Evolutionary conservation across 768 basidiomycete genomes (phyloP).

Genomic region (Naematelia encephala): DNA sequence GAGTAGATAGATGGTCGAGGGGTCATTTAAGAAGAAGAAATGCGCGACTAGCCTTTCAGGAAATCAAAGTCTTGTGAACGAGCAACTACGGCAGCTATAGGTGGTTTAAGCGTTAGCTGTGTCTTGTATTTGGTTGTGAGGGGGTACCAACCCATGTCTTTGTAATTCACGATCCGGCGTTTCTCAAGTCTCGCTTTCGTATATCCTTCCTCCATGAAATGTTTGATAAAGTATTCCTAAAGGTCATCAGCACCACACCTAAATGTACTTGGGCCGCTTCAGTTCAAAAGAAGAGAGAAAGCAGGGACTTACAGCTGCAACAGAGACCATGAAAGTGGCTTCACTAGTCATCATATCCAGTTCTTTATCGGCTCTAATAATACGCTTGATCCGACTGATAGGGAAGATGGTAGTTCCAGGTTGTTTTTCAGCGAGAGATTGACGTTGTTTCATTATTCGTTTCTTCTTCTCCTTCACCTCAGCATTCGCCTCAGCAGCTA

Average conservation of each 20-base stretch:
- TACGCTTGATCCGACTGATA: constrained; percentile 72
- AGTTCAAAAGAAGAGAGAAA: too few species aligned
- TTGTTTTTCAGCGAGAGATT: constrained; percentile 42
- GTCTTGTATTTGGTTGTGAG: neutral
- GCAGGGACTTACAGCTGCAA: constrained; percentile 64
- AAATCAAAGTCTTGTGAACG: constrained; percentile 47
- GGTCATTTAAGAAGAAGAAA: neutral
- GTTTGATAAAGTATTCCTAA: constrained; percentile 79
- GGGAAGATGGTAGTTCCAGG: constrained; percentile 75
- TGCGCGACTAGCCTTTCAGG: constrained; percentile 34
- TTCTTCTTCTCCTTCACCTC: constrained; percentile 24
- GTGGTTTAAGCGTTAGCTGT: too few species aligned
- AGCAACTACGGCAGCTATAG: constrained; percentile 35
- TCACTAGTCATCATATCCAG: constrained; percentile 60
- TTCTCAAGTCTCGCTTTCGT: constrained; percentile 68
- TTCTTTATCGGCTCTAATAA: constrained; percentile 80
- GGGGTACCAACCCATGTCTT: constrained; percentile 65
- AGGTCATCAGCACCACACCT: neutral
- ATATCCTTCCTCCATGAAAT: constrained; percentile 68
- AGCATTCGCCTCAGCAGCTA: neutral
- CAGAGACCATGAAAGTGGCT: constrained; percentile 70
- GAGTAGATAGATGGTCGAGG: constrained; percentile 2
- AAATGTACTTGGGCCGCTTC: neutral
- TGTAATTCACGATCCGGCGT: constrained; percentile 69
- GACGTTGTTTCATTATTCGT: constrained; percentile 35